Evolutionary conservation across 441 rosid genomes (phyloP).

Genomic region (Geranium incanum): DNA sequence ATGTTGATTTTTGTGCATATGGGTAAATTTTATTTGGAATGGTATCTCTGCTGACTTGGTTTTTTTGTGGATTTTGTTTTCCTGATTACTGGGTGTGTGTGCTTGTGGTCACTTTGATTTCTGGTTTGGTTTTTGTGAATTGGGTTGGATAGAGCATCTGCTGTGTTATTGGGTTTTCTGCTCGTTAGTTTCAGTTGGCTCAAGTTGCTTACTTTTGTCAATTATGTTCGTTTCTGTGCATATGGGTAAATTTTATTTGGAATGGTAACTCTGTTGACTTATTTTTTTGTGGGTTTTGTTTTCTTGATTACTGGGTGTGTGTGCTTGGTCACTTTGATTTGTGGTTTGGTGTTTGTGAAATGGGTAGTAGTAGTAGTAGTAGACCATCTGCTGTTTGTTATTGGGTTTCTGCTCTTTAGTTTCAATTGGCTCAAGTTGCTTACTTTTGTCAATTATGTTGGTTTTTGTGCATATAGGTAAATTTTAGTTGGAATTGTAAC

Average conservation of each 20-base stretch:
- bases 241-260: constrained; percentile 13
- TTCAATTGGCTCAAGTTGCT: no score
- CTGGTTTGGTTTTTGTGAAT: neutral
- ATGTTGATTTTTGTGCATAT: neutral
- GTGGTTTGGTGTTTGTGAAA: constrained; percentile 4
- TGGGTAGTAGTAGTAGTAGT: neutral
- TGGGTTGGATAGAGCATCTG: neutral
- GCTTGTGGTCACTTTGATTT: neutral
- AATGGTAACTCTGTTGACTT: constrained; percentile 21
- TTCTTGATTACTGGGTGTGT: neutral
- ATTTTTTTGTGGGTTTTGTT: constrained; percentile 1
- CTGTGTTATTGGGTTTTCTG: neutral
- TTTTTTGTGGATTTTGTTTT: constrained; percentile 3
- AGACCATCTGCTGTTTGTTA: no score
- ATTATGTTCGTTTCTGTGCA: neutral
- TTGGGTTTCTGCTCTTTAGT: no score
- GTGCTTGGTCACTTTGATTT: neutral
- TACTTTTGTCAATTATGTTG: no score
- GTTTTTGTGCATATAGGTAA: neutral
- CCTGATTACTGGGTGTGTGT: neutral
- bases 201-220: neutral
- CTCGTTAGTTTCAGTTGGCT: neutral
- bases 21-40: neutral
- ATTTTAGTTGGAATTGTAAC: neutral
- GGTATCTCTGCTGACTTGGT: neutral